A percentile compares a stretch with the other conserved stretches of the same genome.
These are phyloP conservation scores for Epichloe scottii DNA, from an alignment of 2,329 filamentous ascomycete species.

Conservation along the genomic window DNA sequence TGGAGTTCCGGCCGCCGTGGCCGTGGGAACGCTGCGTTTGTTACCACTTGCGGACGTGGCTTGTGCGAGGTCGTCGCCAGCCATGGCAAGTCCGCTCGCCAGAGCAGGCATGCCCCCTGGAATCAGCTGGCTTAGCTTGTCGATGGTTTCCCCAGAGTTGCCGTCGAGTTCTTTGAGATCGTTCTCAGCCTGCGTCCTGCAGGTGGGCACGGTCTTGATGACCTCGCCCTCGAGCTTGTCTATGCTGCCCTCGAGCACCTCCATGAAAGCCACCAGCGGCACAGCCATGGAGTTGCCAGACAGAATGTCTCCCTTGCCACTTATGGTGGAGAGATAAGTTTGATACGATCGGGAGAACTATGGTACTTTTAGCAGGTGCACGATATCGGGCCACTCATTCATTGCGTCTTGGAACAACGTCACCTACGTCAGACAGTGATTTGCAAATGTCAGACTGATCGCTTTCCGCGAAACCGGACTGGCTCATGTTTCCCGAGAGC, in stretches of 20 bases:
- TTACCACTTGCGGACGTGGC: background rate
- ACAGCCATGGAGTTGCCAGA: slow-evolving; percentile 5
- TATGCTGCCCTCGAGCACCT: slow-evolving; percentile 8
- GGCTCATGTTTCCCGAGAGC: background rate
- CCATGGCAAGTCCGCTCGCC: background rate
- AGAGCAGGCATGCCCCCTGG: background rate
- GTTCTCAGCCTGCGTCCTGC: slow-evolving; percentile 3
- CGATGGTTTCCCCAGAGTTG: background rate
- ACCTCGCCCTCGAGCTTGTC: slow-evolving; percentile 9
- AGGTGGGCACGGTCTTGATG: slow-evolving; percentile 9
- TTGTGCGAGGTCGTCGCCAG: background rate
- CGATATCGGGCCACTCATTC: background rate
- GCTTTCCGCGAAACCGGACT: background rate
- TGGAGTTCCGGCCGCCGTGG: too few relatives aligned
- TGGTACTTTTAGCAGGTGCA: background rate
- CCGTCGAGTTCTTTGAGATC: background rate
- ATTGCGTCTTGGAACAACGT: too few relatives aligned
- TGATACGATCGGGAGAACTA: slow-evolving; percentile 9
- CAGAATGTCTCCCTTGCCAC: slow-evolving; percentile 7
- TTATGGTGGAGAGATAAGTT: slow-evolving; percentile 8
- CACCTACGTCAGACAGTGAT: slow-evolving; percentile 7
- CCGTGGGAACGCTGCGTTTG: too few relatives aligned
- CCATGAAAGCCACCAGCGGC: slow-evolving; percentile 7
- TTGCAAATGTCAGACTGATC: slow-evolving; percentile 9
- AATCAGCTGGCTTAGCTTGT: background rate